These are phyloP conservation scores for Tephrocybe sp. DNA, from an alignment of 768 basidiomycete species.

Conservation along the genomic window DNA sequence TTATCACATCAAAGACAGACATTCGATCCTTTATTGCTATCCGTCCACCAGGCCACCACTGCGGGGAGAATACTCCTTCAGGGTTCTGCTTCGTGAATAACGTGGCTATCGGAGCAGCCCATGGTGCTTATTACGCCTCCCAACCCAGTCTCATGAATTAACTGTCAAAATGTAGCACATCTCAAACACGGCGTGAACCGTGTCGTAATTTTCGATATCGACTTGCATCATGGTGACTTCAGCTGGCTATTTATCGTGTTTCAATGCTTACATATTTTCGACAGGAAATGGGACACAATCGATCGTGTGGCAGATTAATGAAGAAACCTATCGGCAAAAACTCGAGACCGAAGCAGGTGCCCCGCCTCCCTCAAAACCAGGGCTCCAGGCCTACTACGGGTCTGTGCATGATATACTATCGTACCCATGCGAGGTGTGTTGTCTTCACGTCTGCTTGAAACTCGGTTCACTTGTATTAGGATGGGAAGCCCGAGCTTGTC, in stretches of 20 bases:
- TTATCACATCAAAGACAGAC: slow-evolving; percentile 34
- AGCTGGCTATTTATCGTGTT: background rate
- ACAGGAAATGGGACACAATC: slow-evolving; percentile 77
- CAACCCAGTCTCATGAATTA: background rate
- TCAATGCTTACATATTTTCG: background rate
- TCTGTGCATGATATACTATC: slow-evolving; percentile 93
- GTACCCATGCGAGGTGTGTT: slow-evolving; percentile 83
- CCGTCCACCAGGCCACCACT: slow-evolving; percentile 93
- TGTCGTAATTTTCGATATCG: slow-evolving; percentile 88
- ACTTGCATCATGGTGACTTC: slow-evolving; percentile 76
- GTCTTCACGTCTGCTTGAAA: background rate
- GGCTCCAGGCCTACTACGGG: slow-evolving; percentile 79
- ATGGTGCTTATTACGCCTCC: slow-evolving; percentile 56
- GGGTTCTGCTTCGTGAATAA: slow-evolving; percentile 98
- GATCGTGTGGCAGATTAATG: slow-evolving; percentile 89
- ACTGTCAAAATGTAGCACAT: slow-evolving; percentile 56
- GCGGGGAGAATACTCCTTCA: slow-evolving; percentile 84
- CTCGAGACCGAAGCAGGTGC: slow-evolving; percentile 53
- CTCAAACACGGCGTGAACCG: slow-evolving; percentile 75
- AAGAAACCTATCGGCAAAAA: slow-evolving; percentile 73
- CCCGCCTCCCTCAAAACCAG: slow-evolving; percentile 30
- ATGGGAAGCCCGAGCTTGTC: slow-evolving; percentile 74
- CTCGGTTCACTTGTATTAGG: slow-evolving; percentile 40
- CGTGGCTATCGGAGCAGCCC: slow-evolving; percentile 85
- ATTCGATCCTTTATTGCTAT: slow-evolving; percentile 66